These are phyloP conservation scores for Polytolypa hystricis DNA, from an alignment of 2,329 filamentous ascomycete genomes.

Conservation along the genomic window DNA sequence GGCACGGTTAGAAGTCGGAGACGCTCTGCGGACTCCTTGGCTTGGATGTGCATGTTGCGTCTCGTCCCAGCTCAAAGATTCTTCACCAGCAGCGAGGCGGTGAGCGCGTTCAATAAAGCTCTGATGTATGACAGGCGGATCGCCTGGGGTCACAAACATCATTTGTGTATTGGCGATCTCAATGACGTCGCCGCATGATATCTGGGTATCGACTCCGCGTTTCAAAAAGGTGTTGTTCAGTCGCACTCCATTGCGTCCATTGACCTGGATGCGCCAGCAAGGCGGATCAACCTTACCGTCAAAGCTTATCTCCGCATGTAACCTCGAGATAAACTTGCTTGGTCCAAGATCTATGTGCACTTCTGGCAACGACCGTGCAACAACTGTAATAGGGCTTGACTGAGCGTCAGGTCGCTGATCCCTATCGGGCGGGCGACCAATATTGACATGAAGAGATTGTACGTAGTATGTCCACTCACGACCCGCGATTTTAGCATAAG, in stretches of 20 bases:
- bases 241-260: constrained; percentile 83
- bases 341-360: constrained; percentile 84
- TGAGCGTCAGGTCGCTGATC: constrained; percentile 32
- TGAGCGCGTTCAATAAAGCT: constrained; percentile 60
- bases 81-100: constrained; percentile 31
- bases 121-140: constrained; percentile 57
- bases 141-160: constrained; percentile 91
- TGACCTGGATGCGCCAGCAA: constrained; percentile 74
- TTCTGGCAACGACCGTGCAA: constrained; percentile 33
- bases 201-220: constrained; percentile 51
- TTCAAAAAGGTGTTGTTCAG: constrained; percentile 65
- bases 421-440: constrained; percentile 39
- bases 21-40: constrained; percentile 18
- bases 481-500: constrained; percentile 41
- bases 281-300: constrained; percentile 47
- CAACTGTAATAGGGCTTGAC: constrained; percentile 36
- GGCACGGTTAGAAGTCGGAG: background rate
- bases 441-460: constrained; percentile 37
- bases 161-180: constrained; percentile 91
- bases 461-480: constrained; percentile 43
- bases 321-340: constrained; percentile 67
- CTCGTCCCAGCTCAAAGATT: constrained; percentile 27
- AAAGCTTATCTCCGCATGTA: constrained; percentile 65
- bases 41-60: constrained; percentile 29
- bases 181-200: constrained; percentile 81